phyloP scores from a whole-genome alignment of 2,329 filamentous ascomycete genomes.

The Trichocomaceae sp. region DNA sequence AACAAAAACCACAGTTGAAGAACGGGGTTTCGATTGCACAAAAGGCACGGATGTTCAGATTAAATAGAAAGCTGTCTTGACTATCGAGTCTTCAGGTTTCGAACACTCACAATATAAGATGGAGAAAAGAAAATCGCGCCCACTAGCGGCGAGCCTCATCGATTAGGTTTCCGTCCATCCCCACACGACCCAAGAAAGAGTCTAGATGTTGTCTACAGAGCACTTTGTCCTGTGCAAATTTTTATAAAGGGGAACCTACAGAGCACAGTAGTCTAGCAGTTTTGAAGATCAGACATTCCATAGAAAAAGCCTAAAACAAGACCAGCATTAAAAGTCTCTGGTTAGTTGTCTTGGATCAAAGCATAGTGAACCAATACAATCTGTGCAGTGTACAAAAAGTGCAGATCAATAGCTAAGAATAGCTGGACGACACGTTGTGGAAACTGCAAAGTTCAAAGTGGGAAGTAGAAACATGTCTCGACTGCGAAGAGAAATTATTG shows the following conservation, averaged over 20 bases:
- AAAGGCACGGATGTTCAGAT: neutral
- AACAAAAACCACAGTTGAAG: neutral
- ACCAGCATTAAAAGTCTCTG: neutral
- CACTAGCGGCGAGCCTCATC: constrained; percentile 4
- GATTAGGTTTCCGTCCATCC: constrained; percentile 12
- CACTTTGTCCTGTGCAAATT: no score
- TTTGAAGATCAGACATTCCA: neutral
- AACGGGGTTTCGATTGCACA: neutral
- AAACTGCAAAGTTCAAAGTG: no score
- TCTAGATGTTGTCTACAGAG: constrained; percentile 10
- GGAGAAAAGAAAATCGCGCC: no score
- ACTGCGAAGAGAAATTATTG: neutral
- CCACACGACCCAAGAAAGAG: constrained; percentile 2
- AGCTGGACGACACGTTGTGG: neutral
- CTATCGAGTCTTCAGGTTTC: no score
- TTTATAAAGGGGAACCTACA: no score
- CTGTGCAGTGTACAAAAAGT: no score
- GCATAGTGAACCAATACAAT: neutral
- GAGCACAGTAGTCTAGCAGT: no score
- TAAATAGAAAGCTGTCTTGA: no score
- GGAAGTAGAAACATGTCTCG: neutral
- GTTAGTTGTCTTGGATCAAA: neutral
- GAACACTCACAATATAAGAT: no score
- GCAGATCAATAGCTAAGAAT: neutral
- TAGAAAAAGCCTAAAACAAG: neutral